phyloP scores from a whole-genome alignment of 495 filamentous ascomycete species.

The Aspergillus nidulans region DNA sequence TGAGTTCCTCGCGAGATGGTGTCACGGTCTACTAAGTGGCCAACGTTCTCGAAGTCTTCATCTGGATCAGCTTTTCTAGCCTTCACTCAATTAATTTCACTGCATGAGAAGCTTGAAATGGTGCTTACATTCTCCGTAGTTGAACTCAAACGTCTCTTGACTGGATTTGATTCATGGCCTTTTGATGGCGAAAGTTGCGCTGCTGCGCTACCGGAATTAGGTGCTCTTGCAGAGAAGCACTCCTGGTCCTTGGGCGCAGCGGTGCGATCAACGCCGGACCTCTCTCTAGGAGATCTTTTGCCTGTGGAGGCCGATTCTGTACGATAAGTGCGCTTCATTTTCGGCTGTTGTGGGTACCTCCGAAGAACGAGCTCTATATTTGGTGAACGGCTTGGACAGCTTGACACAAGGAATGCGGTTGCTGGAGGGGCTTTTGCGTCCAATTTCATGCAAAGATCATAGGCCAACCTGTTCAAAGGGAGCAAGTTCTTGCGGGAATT shows the following conservation, averaged over 20 bases:
- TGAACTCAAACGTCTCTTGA: background rate
- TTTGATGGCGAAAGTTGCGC: background rate
- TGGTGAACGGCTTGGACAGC: background rate
- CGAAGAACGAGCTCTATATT: background rate
- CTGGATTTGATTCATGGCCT: background rate
- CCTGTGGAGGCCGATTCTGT: background rate
- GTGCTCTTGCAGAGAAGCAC: background rate
- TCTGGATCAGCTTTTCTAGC: background rate
- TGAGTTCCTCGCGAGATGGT: conserved; percentile 2
- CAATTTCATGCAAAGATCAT: background rate
- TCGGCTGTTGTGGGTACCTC: background rate
- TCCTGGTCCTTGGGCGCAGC: background rate
- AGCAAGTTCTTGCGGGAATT: background rate
- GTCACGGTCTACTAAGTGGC: background rate
- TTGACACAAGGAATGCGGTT: background rate
- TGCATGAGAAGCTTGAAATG: background rate
- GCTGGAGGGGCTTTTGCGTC: background rate
- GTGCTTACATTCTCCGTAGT: background rate
- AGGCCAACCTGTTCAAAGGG: background rate
- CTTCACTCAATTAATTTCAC: background rate
- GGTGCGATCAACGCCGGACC: background rate
- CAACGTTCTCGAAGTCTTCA: background rate
- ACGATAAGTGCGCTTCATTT: background rate
- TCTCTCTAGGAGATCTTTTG: too few relatives aligned
- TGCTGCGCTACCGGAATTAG: background rate